Evolutionary conservation across 179 eudicot species (phyloP).

Genomic region (Beta lomatogona): DNA sequence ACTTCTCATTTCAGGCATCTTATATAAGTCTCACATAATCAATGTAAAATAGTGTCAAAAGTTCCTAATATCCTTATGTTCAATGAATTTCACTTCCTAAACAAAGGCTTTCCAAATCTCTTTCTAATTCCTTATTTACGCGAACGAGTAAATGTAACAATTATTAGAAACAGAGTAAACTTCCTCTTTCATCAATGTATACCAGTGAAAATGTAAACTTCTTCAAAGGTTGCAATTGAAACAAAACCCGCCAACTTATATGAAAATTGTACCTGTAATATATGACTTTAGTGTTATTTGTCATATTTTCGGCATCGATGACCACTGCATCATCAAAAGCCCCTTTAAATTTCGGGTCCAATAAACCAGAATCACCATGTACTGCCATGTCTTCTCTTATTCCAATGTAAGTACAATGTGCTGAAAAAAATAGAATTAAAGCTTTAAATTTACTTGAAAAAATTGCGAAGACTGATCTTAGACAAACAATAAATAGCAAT

Average conservation of each 20-base stretch:
- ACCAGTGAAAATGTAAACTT: not conserved
- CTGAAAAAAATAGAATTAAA: slow-evolving; percentile 14
- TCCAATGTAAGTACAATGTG: not conserved
- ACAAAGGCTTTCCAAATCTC: too few relatives aligned
- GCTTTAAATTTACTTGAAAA: not conserved
- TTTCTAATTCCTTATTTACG: too few relatives aligned
- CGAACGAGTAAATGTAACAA: too few relatives aligned
- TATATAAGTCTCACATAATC: too few relatives aligned
- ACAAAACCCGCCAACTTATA: not conserved
- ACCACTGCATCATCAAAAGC: slow-evolving; percentile 45
- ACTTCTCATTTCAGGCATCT: too few relatives aligned
- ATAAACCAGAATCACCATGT: slow-evolving; percentile 49
- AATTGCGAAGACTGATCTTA: not conserved
- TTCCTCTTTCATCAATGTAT: not conserved
- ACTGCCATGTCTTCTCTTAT: slow-evolving; percentile 57
- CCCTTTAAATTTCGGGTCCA: slow-evolving; percentile 59
- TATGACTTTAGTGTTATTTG: slow-evolving; percentile 69
- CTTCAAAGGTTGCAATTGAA: not conserved
- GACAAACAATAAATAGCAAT: not conserved
- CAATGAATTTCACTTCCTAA: too few relatives aligned
- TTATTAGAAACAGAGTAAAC: not conserved
- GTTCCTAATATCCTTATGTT: too few relatives aligned
- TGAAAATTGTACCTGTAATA: slow-evolving; percentile 61
- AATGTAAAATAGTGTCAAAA: too few relatives aligned
- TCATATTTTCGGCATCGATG: slow-evolving; percentile 84